Evolutionary conservation across 345 rosid species (phyloP).

Genomic region (Euphorbia lathyris): DNA sequence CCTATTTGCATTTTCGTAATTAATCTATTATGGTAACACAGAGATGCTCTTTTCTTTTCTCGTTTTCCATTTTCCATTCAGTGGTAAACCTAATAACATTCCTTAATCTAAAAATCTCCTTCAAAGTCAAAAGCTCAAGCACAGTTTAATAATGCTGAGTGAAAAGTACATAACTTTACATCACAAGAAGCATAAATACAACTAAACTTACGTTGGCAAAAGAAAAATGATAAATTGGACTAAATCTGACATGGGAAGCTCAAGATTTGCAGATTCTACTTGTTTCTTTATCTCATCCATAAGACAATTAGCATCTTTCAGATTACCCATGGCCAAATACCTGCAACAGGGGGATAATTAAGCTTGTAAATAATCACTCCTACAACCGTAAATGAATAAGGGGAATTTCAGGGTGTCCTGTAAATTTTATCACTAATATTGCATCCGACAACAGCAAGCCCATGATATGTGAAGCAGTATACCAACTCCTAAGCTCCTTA

Average conservation of each 20-base stretch:
- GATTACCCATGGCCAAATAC: conserved; percentile 79
- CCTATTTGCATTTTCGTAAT: not conserved
- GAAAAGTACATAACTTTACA: not conserved
- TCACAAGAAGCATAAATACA: not conserved
- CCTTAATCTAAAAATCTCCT: not conserved
- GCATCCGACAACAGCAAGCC: not conserved
- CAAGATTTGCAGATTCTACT: conserved; percentile 49
- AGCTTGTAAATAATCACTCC: conserved; percentile 4
- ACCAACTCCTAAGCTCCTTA: conserved; percentile 32
- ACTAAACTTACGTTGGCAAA: conserved; percentile 75
- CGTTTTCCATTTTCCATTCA: not conserved
- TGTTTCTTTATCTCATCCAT: conserved; percentile 77
- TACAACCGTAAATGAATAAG: not conserved
- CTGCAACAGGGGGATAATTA: conserved; percentile 33
- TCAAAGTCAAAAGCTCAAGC: not conserved
- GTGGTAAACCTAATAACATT: not conserved
- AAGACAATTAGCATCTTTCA: conserved; percentile 72
- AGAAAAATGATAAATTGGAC: conserved; percentile 57
- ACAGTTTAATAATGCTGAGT: not conserved
- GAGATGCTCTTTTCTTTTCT: not conserved
- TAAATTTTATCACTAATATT: not conserved
- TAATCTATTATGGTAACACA: not conserved
- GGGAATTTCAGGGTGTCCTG: conserved; percentile 7
- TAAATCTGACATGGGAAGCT: conserved; percentile 61
- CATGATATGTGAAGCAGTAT: not conserved